These are phyloP conservation scores for Tulasnella sp. DNA, from an alignment of 768 basidiomycete genomes.

Conservation along the genomic window DNA sequence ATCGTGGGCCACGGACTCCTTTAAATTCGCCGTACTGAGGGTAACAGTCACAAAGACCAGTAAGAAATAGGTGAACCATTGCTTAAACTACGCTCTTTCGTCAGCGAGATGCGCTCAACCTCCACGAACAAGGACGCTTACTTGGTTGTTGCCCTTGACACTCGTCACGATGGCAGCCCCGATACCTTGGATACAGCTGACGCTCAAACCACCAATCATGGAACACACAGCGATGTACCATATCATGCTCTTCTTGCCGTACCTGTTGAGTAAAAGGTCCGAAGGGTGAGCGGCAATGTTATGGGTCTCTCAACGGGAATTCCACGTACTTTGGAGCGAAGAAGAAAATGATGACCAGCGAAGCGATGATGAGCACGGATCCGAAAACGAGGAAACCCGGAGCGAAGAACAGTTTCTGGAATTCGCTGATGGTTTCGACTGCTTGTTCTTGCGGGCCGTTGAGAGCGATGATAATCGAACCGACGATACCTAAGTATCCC, in stretches of 20 bases:
- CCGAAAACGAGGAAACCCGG: slow-evolving; percentile 63
- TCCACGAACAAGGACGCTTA: slow-evolving; percentile 16
- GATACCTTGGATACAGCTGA: slow-evolving; percentile 89
- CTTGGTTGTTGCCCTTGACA: slow-evolving; percentile 67
- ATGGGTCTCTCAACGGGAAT: not conserved
- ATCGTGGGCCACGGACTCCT: not conserved
- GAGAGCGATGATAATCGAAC: slow-evolving; percentile 80
- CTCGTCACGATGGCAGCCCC: slow-evolving; percentile 70
- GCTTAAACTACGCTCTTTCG: slow-evolving; percentile 57
- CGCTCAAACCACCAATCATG: slow-evolving; percentile 92
- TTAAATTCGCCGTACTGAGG: slow-evolving; percentile 40
- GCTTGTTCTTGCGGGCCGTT: slow-evolving; percentile 71
- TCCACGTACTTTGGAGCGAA: slow-evolving; percentile 60
- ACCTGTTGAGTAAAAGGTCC: slow-evolving; percentile 33
- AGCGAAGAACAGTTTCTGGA: slow-evolving; percentile 69
- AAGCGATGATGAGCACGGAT: slow-evolving; percentile 34
- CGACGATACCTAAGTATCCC: slow-evolving; percentile 30
- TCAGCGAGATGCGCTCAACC: not conserved
- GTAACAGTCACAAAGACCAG: slow-evolving; percentile 67
- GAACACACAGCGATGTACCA: slow-evolving; percentile 93
- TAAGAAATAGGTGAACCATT: slow-evolving; percentile 87
- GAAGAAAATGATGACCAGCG: slow-evolving; percentile 66
- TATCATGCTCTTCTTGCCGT: slow-evolving; percentile 87
- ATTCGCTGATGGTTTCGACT: slow-evolving; percentile 55
- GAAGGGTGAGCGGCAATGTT: not conserved